These are phyloP conservation scores for thale cress (Arabidopsis thaliana) DNA, from an alignment of 345 rosid genomes.

Conservation along the genomic window TAIR10.1 NC_003076.8:5350501-5351000, in stretches of 20 bases:
- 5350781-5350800: conserved; percentile 50
- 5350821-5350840: conserved; percentile 63
- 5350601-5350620: conserved; percentile 84
- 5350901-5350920: conserved; percentile 39
- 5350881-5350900: conserved; percentile 50
- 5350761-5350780: conserved; percentile 63
- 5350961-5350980: too few species aligned
- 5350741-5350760: conserved; percentile 68
- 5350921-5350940: too few species aligned
- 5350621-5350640: conserved; percentile 82
- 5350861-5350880: conserved; percentile 65
- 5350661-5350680: conserved; percentile 91
- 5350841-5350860: conserved; percentile 57
- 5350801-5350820: conserved; percentile 61
- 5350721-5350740: conserved; percentile 57
- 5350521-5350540: conserved; percentile 58
- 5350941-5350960: too few species aligned
- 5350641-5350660: conserved; percentile 82
- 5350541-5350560: conserved; percentile 62
- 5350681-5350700: conserved; percentile 74
- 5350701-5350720: conserved; percentile 63
- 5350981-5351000: too few species aligned
- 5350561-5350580: conserved; percentile 73
- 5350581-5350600: conserved; percentile 64
- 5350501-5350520: conserved; percentile 34